phyloP scores from a whole-genome alignment of 805 yeast genomes.

The Sungouiozyma intestinalis region DNA sequence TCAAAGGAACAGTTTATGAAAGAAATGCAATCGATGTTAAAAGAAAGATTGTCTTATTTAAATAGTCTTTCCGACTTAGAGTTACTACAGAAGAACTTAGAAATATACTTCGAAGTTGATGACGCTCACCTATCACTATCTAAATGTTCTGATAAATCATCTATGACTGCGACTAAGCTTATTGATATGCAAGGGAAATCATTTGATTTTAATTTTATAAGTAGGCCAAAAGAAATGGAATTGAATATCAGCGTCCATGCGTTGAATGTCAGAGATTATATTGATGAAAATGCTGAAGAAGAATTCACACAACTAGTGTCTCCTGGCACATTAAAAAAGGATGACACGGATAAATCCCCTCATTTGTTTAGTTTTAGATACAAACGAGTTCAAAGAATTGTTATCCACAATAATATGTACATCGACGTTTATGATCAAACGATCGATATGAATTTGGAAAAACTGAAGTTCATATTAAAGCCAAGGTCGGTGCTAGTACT shows the following conservation, averaged over 20 bases:
- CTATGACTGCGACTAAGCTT: constrained; percentile 54
- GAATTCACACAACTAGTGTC: constrained; percentile 64
- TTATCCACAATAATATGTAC: constrained; percentile 36
- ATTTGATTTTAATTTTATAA: constrained; percentile 49
- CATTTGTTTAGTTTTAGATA: constrained; percentile 53
- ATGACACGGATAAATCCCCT: constrained; percentile 25
- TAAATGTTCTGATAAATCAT: constrained; percentile 53
- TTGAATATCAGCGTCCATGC: constrained; percentile 56
- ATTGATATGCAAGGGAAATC: constrained; percentile 65
- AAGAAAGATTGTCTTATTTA: constrained; percentile 16
- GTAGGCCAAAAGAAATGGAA: constrained; percentile 49
- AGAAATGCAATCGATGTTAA: constrained; percentile 4
- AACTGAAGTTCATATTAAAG: constrained; percentile 62
- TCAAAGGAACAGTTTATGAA: constrained; percentile 16
- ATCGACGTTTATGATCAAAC: constrained; percentile 72
- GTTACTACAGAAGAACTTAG: constrained; percentile 53
- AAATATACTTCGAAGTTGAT: constrained; percentile 61
- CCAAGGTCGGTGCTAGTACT: constrained; percentile 71
- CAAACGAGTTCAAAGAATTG: constrained; percentile 48
- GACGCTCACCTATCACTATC: constrained; percentile 49
- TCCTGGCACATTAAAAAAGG: constrained; percentile 31
- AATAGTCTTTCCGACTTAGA: constrained; percentile 35
- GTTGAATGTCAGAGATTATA: constrained; percentile 62
- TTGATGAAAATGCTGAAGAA: constrained; percentile 45
- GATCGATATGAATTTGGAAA: constrained; percentile 62